Evolutionary conservation across 192 early-diverging fungal genomes (phyloP), one percentile per base, ranked within the genome.

Genomic region (Backusella psychrophila): DNA sequence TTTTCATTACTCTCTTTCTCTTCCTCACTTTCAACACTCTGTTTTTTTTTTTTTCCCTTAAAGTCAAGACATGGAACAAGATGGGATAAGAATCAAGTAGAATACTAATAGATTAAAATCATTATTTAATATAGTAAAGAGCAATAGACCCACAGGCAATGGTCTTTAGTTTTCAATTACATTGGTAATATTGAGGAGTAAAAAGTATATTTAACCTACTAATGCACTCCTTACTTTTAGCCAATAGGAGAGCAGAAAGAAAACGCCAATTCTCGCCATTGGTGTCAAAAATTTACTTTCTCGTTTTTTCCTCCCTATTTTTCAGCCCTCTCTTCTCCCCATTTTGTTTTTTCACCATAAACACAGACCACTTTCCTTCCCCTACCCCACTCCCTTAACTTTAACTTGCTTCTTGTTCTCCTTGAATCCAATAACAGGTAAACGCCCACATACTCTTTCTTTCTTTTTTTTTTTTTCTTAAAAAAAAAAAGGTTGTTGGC

Each of bases 391-490:
- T 0, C 4, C 42, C 42, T 17, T 44, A 39, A 39, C 38, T 12
- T 12, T 39, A 39, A 11, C 1, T 53, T 38, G 35, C 59, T 19
- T 69, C 9, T 69, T 31, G 29, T 31, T 31, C 9, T 76, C 14
- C 42, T 11, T 34, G 26, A 39, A 12, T 35, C 14, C 36, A 38
- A 38, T 7, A 38, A 38, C 36, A 38, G 9, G 36, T 17, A 44
- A 31, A 44, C 42, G 42, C 42, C 42, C n/a, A 31, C 63, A 74
- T 87, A 88, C n/a, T n/a, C n/a, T n/a, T n/a, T n/a, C n/a, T n/a
- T n/a, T n/a, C 90, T 88, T 87, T 23, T 89, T 88, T 66, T 88
- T 82, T 6, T 4, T 52, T 19, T 52, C 21, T 52, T 52, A 7
- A 33, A 33, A 31, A 31, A 31, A 31, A 31, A 33, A 33, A 29